Base-by-base conservation (phyloP, 2,329 filamentous ascomycete species). In the Exophiala oligosperma region DNA sequence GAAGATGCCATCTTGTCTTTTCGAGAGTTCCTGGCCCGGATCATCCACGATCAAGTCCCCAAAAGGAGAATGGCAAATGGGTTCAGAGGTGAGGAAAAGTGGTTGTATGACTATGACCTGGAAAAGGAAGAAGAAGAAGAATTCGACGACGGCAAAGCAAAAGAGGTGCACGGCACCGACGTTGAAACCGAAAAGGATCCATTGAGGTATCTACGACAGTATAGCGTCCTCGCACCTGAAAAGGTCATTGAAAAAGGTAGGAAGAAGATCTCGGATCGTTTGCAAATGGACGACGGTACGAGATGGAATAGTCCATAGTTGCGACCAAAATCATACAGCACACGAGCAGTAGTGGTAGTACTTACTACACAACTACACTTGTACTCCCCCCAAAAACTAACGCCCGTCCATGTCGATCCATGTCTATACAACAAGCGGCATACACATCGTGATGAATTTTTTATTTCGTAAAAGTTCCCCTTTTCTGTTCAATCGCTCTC, bases 31-130 rank as follows among this genome's bases (percentile, higher is more conserved):
- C 60, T 65, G 48, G 43, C 40, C 3, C 43, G 58, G 28, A 44
- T 65, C 35, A 49, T 63, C 29, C 50, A 52, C n/a, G 51, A 56
- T 47, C 50, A 60, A 28, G 51, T 62, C 9, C 57, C 60, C 29
- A 48, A 52, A 23, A 9, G 23, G 47, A 50, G 57, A 4, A 43
- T 55, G 26, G 32, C 40, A 17, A 43, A 57, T 47, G 52, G 46
- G 1, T n/a, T 46, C 21, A 37, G 55, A 1, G 60, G 61, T 28
- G 55, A 61, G 35, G 62, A 64, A 51, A 37, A 28, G 5, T 65
- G 63, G 63, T 38, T 65, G 21, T 65, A 59, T 61, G 63, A 65
- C 38, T 54, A 54, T 40, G 57, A 28, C 3, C 38, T 57, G 3
- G 9, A 37, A 24, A 6, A 44, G 57, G 11, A 48, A 26, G 11